phyloP scores from a whole-genome alignment of 202 grass and related monocot genomes.

The Bolboschoenoplectus hybrid region DNA sequence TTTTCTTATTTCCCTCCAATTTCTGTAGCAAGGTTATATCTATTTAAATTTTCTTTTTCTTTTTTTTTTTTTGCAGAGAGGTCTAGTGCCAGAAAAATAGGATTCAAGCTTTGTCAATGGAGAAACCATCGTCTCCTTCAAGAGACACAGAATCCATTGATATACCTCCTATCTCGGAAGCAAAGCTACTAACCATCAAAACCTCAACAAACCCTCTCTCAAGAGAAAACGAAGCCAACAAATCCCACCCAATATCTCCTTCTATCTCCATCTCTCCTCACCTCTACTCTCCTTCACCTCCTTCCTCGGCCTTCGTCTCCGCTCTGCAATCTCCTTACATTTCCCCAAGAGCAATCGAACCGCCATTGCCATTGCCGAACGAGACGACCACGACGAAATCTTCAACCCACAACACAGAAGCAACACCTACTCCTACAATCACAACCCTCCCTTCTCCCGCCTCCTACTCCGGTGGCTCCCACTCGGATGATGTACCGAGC shows the following conservation, averaged over 20 bases:
- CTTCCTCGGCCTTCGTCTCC: slow-evolving; percentile 91
- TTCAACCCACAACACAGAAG: slow-evolving; percentile 8
- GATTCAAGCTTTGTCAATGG: slow-evolving; percentile 55
- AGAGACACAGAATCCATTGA: slow-evolving; percentile 49
- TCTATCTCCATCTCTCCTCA: slow-evolving; percentile 83
- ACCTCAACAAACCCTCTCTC: slow-evolving; percentile 43
- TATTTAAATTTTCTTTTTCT: neutral
- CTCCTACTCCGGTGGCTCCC: slow-evolving; percentile 62
- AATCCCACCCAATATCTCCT: slow-evolving; percentile 75
- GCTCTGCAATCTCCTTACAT: slow-evolving; percentile 98
- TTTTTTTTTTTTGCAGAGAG: slow-evolving; percentile 16
- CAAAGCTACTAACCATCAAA: slow-evolving; percentile 75
- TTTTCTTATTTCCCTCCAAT: slow-evolving; percentile 34
- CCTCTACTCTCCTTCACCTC: slow-evolving; percentile 92
- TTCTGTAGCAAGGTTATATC: slow-evolving; percentile 21
- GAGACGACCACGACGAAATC: slow-evolving; percentile 26
- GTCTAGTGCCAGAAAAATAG: neutral
- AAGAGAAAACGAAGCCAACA: slow-evolving; percentile 49
- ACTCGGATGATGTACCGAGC: slow-evolving; percentile 82
- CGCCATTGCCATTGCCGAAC: slow-evolving; percentile 34
- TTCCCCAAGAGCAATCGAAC: slow-evolving; percentile 70
- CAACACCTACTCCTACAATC: slow-evolving; percentile 40
- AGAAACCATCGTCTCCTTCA: slow-evolving; percentile 56
- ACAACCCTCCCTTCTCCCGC: slow-evolving; percentile 54
- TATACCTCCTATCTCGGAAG: slow-evolving; percentile 41